Evolutionary conservation across 169 alveolate species (phyloP).

Genomic region (Eimeria maxima): DNA sequence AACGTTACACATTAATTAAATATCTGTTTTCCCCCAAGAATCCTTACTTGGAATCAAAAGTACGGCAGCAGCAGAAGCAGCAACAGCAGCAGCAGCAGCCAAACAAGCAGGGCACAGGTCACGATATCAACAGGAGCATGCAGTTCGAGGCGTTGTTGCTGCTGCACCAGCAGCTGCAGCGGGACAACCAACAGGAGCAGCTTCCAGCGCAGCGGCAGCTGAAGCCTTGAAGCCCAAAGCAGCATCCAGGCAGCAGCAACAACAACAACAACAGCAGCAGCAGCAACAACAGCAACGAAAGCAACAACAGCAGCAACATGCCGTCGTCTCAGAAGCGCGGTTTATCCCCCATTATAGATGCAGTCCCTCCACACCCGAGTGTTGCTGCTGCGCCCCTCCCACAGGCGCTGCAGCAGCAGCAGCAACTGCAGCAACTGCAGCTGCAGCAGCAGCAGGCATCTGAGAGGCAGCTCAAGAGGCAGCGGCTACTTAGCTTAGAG

Average conservation of each 20-base stretch:
- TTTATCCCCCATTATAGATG: conserved; percentile 23
- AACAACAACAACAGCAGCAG: conserved; percentile 36
- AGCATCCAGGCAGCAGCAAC: background rate
- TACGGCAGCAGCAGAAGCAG: background rate
- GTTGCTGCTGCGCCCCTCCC: conserved; percentile 44
- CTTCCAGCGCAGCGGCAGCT: background rate
- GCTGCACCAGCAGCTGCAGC: conserved; percentile 62
- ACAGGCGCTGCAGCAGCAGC: conserved; percentile 38
- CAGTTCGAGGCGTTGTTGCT: conserved; percentile 23
- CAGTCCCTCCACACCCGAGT: conserved; percentile 3
- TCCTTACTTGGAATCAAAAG: background rate
- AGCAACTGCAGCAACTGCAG: conserved; percentile 42
- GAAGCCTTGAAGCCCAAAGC: background rate
- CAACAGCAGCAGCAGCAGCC: conserved; percentile 18
- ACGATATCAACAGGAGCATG: background rate
- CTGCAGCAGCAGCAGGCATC: conserved; percentile 37
- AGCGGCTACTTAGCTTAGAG: conserved; percentile 43
- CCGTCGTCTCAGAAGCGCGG: conserved; percentile 65
- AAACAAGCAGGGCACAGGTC: background rate
- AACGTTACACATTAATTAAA: background rate
- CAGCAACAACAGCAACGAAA: conserved; percentile 31
- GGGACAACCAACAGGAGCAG: background rate
- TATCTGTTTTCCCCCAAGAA: background rate
- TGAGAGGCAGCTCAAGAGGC: conserved; percentile 44
- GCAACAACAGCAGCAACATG: conserved; percentile 46